Percentiles rank a stretch among this genome's conserved stretches.
phyloP scores from a whole-genome alignment of 2,329 filamentous ascomycete genomes.

The Blastomyces percursus region DNA sequence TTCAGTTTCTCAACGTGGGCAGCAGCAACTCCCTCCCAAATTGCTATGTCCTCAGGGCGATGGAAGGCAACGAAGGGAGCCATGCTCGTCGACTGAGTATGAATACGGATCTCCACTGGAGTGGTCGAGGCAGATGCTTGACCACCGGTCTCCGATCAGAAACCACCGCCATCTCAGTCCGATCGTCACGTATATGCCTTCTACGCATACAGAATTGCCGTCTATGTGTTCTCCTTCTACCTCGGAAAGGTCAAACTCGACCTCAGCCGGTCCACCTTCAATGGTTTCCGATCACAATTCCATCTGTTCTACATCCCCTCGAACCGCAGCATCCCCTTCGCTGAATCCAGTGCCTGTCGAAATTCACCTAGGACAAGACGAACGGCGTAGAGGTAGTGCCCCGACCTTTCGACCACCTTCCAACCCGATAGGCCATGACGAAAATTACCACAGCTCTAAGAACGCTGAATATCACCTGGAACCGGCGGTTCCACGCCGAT shows the following conservation, averaged over 20 bases:
- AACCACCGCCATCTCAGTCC: constrained; percentile 26
- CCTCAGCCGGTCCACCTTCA: constrained; percentile 53
- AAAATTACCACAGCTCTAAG: constrained; percentile 4
- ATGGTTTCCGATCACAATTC: constrained; percentile 60
- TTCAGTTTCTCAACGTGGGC: constrained; percentile 4
- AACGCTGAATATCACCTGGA: constrained; percentile 6
- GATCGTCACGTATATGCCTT: constrained; percentile 30
- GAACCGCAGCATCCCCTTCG: constrained; percentile 33
- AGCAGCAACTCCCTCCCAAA: constrained; percentile 11
- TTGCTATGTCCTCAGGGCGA: constrained; percentile 11
- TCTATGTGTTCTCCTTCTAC: constrained; percentile 54
- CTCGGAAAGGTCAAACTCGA: constrained; percentile 50
- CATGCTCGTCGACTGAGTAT: constrained; percentile 12
- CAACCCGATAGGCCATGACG: background rate
- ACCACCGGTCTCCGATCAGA: constrained; percentile 10
- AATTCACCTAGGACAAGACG: constrained; percentile 32
- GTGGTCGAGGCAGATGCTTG: background rate
- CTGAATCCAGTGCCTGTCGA: constrained; percentile 33
- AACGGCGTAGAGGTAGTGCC: constrained; percentile 24
- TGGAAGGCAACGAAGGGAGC: constrained; percentile 18
- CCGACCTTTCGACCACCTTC: constrained; percentile 16
- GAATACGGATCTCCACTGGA: background rate
- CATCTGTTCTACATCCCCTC: constrained; percentile 50
- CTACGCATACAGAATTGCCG: constrained; percentile 35
- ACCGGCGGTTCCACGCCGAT: background rate